phyloP scores from a whole-genome alignment of 768 basidiomycete species.

The Sarcodon aspratus region DNA sequence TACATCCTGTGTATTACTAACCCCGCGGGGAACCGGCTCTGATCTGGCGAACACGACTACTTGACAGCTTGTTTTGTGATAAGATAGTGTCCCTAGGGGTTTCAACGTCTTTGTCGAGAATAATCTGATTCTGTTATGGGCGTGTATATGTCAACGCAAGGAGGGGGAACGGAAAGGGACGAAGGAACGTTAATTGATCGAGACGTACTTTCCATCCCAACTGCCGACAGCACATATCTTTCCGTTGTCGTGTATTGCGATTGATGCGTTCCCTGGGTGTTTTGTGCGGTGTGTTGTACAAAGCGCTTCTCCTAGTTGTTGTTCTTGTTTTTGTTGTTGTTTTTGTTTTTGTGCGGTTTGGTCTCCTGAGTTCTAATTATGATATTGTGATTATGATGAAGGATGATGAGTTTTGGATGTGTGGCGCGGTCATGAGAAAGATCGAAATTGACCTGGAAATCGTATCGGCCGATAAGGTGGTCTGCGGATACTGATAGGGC shows the following conservation, averaged over 20 bases:
- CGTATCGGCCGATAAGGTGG: slow-evolving; percentile 59
- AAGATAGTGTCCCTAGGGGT: slow-evolving; percentile 70
- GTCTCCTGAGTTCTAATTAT: slow-evolving; percentile 1
- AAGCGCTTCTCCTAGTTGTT: slow-evolving; percentile 7
- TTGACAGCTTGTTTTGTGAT: slow-evolving; percentile 75
- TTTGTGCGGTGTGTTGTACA: slow-evolving; percentile 46
- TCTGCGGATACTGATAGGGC: slow-evolving; percentile 83
- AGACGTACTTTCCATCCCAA: slow-evolving; percentile 87
- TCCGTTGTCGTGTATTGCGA: slow-evolving; percentile 69
- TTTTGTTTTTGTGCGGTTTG: slow-evolving; percentile 9
- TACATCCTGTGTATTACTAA: background rate
- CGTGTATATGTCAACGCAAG: background rate
- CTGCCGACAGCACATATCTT: slow-evolving; percentile 81
- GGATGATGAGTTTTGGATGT: background rate
- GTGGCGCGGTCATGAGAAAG: background rate
- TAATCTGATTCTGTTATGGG: slow-evolving; percentile 51
- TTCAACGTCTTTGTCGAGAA: slow-evolving; percentile 77
- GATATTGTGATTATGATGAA: background rate
- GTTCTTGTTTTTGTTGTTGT: slow-evolving; percentile 8
- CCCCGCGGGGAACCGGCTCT: background rate
- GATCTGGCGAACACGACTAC: slow-evolving; percentile 52
- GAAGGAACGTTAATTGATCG: background rate
- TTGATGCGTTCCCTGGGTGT: slow-evolving; percentile 65
- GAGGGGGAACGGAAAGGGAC: background rate
- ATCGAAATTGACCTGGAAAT: slow-evolving; percentile 31